Evolutionary conservation across 345 rosid species (phyloP).

Genomic region (Linum usitatissimum): DNA sequence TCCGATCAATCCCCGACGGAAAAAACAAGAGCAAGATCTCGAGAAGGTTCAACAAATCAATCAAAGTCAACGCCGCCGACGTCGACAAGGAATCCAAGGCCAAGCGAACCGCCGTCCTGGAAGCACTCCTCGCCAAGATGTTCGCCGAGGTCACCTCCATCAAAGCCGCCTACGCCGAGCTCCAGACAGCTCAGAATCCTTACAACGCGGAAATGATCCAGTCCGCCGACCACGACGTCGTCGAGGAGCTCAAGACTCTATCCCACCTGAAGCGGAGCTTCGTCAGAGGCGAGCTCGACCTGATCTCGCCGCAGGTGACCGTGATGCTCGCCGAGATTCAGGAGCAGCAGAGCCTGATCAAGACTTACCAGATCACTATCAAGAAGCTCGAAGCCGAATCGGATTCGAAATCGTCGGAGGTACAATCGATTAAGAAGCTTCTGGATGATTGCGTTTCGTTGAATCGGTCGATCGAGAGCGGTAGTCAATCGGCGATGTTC

Average conservation of each 20-base stretch:
- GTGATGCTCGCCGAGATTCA: slow-evolving; percentile 56
- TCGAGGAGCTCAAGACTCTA: slow-evolving; percentile 54
- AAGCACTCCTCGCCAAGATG: slow-evolving; percentile 66
- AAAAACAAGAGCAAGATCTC: slow-evolving; percentile 42
- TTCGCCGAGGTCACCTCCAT: slow-evolving; percentile 71
- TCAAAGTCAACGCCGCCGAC: slow-evolving; percentile 3
- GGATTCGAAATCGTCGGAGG: slow-evolving; percentile 30
- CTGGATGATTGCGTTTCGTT: slow-evolving; percentile 23
- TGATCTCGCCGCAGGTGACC: slow-evolving; percentile 42
- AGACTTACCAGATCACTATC: slow-evolving; percentile 52
- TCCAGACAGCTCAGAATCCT: slow-evolving; percentile 85
- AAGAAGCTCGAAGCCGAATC: slow-evolving; percentile 58
- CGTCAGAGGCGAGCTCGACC: slow-evolving; percentile 52
- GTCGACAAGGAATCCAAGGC: slow-evolving; percentile 14
- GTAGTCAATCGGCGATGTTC: slow-evolving; percentile 34
- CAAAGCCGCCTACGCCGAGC: slow-evolving; percentile 90
- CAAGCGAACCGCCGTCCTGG: slow-evolving; percentile 41
- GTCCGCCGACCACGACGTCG: slow-evolving; percentile 74
- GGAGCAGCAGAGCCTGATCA: slow-evolving; percentile 53
- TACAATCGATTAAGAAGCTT: slow-evolving; percentile 25
- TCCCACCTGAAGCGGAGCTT: slow-evolving; percentile 71
- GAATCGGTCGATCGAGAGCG: slow-evolving; percentile 59
- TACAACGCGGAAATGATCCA: slow-evolving; percentile 66
- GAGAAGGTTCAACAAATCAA: slow-evolving; percentile 56
- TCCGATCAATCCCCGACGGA: slow-evolving; percentile 20